Percentiles rank a stretch among this genome's conserved stretches.
phyloP scores from a whole-genome alignment of 495 filamentous ascomycete species.

The Talaromyces adpressus region DNA sequence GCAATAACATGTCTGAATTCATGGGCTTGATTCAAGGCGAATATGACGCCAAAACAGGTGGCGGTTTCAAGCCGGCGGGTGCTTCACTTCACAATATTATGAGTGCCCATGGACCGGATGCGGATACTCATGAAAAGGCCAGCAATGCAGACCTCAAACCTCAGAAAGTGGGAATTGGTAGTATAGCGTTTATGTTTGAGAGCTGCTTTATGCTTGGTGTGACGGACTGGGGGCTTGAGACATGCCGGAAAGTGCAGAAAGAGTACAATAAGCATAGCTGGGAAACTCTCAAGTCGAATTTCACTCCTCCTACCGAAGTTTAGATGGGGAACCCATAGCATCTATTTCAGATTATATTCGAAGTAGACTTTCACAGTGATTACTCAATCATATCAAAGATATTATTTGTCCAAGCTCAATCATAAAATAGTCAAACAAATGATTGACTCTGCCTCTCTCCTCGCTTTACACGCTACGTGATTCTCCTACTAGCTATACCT shows the following conservation, averaged over 20 bases:
- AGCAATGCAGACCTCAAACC: not conserved
- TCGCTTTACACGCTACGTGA: too few relatives aligned
- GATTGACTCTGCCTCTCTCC: too few relatives aligned
- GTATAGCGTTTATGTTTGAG: slow-evolving; percentile 4
- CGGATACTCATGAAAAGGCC: slow-evolving; percentile 44
- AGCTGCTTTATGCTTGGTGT: not conserved
- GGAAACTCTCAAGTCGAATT: slow-evolving; percentile 22
- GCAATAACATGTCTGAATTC: slow-evolving; percentile 41
- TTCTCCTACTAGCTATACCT: too few relatives aligned
- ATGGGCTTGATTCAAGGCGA: slow-evolving; percentile 48
- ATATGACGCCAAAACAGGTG: slow-evolving; percentile 25
- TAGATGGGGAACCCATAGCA: not conserved
- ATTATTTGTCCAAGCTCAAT: too few relatives aligned
- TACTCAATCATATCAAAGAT: too few relatives aligned
- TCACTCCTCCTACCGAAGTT: slow-evolving; percentile 5
- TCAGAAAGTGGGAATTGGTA: not conserved
- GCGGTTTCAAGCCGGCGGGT: slow-evolving; percentile 53
- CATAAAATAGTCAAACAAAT: too few relatives aligned
- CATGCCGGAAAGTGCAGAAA: not conserved
- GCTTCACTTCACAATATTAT: slow-evolving; percentile 57
- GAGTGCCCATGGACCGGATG: slow-evolving; percentile 57
- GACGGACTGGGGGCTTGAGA: not conserved
- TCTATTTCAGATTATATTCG: too few relatives aligned
- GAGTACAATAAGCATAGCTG: slow-evolving; percentile 1
- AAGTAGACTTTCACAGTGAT: too few relatives aligned